These are phyloP conservation scores for Peronospora belbahrii DNA, from an alignment of 352 stramenopile species.

Conservation along the genomic window DNA sequence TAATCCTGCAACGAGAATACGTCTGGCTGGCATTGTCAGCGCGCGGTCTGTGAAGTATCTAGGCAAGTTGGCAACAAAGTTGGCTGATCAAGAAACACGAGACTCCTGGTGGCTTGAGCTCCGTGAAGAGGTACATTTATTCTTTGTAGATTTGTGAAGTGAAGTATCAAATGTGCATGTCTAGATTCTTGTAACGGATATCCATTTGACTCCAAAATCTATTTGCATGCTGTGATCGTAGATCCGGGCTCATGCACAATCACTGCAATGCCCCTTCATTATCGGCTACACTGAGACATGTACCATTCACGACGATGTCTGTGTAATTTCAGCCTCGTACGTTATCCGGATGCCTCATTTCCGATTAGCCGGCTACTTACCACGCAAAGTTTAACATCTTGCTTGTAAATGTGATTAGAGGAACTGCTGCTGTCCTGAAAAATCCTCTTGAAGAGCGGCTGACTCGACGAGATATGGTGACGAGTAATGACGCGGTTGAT, in stretches of 20 bases:
- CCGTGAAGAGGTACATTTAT: conserved; percentile 82
- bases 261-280: conserved; percentile 93
- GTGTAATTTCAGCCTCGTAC: conserved; percentile 94
- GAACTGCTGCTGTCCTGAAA: conserved; percentile 72
- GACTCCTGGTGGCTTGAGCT: conserved; percentile 98
- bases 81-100: conserved; percentile 95
- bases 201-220: neutral
- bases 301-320: conserved; percentile 95
- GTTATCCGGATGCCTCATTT: conserved; percentile 2
- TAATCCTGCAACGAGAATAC: conserved; percentile 63
- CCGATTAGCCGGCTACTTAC: neutral
- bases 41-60: conserved; percentile 86
- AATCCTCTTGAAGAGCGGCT: conserved; percentile 44
- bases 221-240: conserved; percentile 8
- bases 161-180: neutral
- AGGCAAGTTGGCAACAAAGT: conserved; percentile 89
- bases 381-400: neutral
- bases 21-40: conserved; percentile 79
- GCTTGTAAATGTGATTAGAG: conserved; percentile 23
- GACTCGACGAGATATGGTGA: conserved; percentile 22
- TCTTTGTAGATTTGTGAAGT: neutral
- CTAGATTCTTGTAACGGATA: neutral
- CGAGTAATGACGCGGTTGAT: conserved; percentile 39
- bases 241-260: conserved; percentile 93
- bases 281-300: conserved; percentile 95